Evolutionary conservation across 1,284 basidiomycete species (phyloP), one percentile per base, ranked within the genome.

Genomic region (Cryptococcus wingfieldii): DNA sequence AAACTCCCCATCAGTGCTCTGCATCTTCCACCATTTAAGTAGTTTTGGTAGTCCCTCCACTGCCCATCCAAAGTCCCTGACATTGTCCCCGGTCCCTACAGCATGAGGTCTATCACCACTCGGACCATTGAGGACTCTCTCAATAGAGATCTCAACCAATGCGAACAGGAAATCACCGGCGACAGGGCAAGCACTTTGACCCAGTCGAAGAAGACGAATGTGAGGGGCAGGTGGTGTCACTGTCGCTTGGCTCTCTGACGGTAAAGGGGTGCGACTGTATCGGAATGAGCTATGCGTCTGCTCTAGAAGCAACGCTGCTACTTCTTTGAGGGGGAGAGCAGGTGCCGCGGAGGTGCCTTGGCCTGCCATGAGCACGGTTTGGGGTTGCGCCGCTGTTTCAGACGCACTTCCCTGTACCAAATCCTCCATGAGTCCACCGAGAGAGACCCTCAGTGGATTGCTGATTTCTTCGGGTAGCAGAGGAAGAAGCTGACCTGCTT

Each of bases 341-440:
- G 39, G 18, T 16, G 19, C n/a, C 19, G 14, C 14, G 14, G 46
- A n/a, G 37, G 44, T 46, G 14, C 13, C 50, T 28, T 41, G 34
- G 31, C 31, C 10, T 28, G 23, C 38, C 37, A 47, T 42, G 38
- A 50, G 50, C 7, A 44, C 28, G 34, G 49, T 42, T 31, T 50
- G 34, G 8, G 19, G 42, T 46, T 23, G 54, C 10, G 38, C 53
- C 16, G 27, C 45, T 12, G 47, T 13, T 9, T 39, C 14, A 19
- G 48, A 37, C 31, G 16, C 50, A 18, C 41, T 12, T 45, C 46
- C 53, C 23, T 56, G 55, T 13, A 62, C 63, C 31, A 71, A 47
- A 56, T 74, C 73, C 2, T 65, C 68, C 68, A 74, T 73, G 16
- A 75, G 50, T 1, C 72, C 70, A 14, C 68, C 60, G 27, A 75